Base-by-base conservation (phyloP, 768 basidiomycete species). In the Leccinum imitatum region DNA sequence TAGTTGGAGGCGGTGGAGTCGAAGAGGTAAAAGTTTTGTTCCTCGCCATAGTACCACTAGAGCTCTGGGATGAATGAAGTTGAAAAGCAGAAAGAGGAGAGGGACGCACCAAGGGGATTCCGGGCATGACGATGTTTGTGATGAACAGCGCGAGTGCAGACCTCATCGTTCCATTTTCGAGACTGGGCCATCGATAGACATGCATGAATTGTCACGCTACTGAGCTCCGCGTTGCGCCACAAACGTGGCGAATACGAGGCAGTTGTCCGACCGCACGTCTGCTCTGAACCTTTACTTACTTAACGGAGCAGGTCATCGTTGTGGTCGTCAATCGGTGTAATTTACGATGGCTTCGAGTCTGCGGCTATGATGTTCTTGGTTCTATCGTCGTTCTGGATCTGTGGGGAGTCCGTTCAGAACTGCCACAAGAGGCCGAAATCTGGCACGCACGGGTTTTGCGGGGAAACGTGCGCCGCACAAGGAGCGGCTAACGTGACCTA, bases 1-100 rank as follows among this genome's bases (percentile, higher is more conserved):
- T 97, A 97, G 75, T 97, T 97, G 67, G 85, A 78, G 1, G 95
- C 94, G n/a, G 86, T 84, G 54, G 90, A 91, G 67, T 97, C 95
- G 61, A 80, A 93, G 3, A 92, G 65, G 69, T 96, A 97, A 71
- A 97, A 86, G 59, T 86, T 85, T 69, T 97, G 95, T 70, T 97
- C 95, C 71, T 97, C 95, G 31, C 95, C 95, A 69, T 95, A 97
- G 75, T 80, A 97, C 53, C 85, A 76, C 86, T 91, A 62, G 17
- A 44, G 39, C 3, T 10, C 17, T 11, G 21, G 8, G 57, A n/a
- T 59, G 13, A 66, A 50, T 50, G 31, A 51, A 4, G 39, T 14
- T 2, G 33, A 50, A 50, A 17, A 19, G 3, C 19, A 33, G 47
- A 46, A 13, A 19, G 21, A 10, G 7, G 3, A n/a, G 50, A 23